Conservation (phyloP, 495 filamentous ascomycete genomes). For the Penicillium angulare region DNA sequence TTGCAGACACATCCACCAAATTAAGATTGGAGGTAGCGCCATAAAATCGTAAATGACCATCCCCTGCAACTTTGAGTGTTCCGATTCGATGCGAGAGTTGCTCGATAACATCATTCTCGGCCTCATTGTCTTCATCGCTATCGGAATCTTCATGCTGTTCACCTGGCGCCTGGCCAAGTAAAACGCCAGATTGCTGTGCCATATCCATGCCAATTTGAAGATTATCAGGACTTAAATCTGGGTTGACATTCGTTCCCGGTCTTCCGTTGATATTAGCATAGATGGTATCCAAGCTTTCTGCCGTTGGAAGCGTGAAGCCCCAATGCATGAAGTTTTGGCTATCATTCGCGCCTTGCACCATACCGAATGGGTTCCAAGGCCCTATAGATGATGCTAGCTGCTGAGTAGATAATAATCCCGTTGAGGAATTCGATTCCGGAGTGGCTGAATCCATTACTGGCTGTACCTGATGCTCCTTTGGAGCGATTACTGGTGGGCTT, state of each 20-base stretch:
- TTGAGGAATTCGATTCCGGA: conserved; percentile 11
- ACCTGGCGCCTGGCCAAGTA: conserved; percentile 20
- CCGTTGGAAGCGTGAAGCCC: conserved; percentile 44
- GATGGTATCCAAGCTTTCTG: conserved; percentile 40
- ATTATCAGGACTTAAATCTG: conserved; percentile 29
- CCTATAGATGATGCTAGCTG: conserved; percentile 17
- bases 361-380: conserved; percentile 23
- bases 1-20: conserved; percentile 44
- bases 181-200: conserved; percentile 31
- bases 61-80: conserved; percentile 46
- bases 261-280: conserved; percentile 37
- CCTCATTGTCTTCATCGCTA: conserved; percentile 43
- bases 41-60: conserved; percentile 50
- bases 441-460: conserved; percentile 2
- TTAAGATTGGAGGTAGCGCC: conserved; percentile 51
- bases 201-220: conserved; percentile 35
- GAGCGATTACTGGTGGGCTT: conserved; percentile 12
- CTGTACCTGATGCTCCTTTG: conserved; percentile 15
- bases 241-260: conserved; percentile 19
- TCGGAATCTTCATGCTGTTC: conserved; percentile 35
- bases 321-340: conserved; percentile 33
- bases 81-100: conserved; percentile 49
- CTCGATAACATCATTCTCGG: conserved; percentile 45
- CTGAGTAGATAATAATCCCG: conserved; percentile 14
- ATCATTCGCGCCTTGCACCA: conserved; percentile 18